Evolutionary conservation across 495 filamentous ascomycete species (phyloP), one percentile per base, ranked within the genome.

Genomic region (Tuber melanosporum): DNA sequence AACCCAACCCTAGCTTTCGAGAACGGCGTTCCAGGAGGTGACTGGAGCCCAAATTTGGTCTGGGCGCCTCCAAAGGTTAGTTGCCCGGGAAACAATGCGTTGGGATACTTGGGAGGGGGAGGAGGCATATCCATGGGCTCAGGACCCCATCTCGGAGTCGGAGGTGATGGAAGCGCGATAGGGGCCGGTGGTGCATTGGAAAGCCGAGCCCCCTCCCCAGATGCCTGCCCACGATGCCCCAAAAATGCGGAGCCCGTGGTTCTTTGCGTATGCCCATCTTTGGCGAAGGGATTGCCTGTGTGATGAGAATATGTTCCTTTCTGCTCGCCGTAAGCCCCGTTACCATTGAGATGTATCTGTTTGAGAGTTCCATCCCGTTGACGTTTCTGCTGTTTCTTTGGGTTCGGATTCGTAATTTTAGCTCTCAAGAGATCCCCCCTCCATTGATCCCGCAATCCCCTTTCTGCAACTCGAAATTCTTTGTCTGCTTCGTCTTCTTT

Each of bases 401-500:
- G 57, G 6, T 36, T 66, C 26, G 57, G 32, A 71, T 15, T 73
- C 32, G 32, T 42, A 22, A n/a, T 44, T 73, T 57, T 41, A 75
- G 72, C 42, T 46, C 42, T 71, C 49, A 81, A 70, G 47, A 77
- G 66, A n/a, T 49, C 42, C 7, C 73, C 78, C 71, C 82, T 81
- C 81, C 82, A 83, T 15, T 17, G 43, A 72, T 77, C 66, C 43
- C 82, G 76, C 43, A 81, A 47, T 32, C 70, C 45, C 32, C 75
- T 71, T 70, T 83, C 82, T n/a, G 76, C 57, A 8, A 76, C 70
- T 44, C 77, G 74, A 71, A 80, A 83, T 26, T 77, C 74, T 39
- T 74, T 71, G 36, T 83, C 82, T n/a, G 75, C 82, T 74, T 83
- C 82, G 32, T 77, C 72, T 49, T 83, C 79, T n/a, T 70, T 45